Conservation (phyloP, 108 stramenopile genomes). For the Skeletonema tropicum region DNA sequence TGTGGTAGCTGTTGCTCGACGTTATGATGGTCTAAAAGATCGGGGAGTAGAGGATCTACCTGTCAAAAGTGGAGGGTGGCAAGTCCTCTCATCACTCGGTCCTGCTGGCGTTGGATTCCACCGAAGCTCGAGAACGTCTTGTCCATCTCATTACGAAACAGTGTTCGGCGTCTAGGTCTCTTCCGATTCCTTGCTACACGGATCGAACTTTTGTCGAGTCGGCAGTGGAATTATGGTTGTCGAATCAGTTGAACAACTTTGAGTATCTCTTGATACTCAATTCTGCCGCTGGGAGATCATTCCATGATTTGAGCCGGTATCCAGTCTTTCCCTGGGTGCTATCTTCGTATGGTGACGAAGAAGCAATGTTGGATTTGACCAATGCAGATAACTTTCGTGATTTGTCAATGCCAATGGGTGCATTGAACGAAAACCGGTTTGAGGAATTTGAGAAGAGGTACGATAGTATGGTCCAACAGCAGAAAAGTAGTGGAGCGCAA, state of each 20-base stretch:
- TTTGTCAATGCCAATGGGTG: constrained; percentile 97
- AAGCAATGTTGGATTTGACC: constrained; percentile 48
- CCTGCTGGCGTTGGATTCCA: constrained; percentile 70
- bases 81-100: constrained; percentile 42
- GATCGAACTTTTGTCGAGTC: constrained; percentile 79
- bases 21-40: constrained; percentile 81
- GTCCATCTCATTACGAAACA: constrained; percentile 58
- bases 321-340: constrained; percentile 99
- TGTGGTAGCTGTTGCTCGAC: constrained; percentile 68
- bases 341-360: constrained; percentile 71
- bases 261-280: constrained; percentile 96
- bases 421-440: constrained; percentile 87
- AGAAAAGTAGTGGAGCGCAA: constrained; percentile 21
- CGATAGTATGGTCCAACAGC: constrained; percentile 68
- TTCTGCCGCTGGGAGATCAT: constrained; percentile 90
- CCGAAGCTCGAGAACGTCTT: constrained; percentile 75
- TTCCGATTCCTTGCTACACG: constrained; percentile 67
- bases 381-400: constrained; percentile 78
- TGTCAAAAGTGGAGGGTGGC: constrained; percentile 49
- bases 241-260: constrained; percentile 81
- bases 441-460: constrained; percentile 86
- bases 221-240: constrained; percentile 70
- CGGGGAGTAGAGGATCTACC: constrained; percentile 79
- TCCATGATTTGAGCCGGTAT: constrained; percentile 96
- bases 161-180: constrained; percentile 1